Evolutionary conservation across 2,329 filamentous ascomycete genomes (phyloP).

Genomic region (Cladosporium sphaerospermum): DNA sequence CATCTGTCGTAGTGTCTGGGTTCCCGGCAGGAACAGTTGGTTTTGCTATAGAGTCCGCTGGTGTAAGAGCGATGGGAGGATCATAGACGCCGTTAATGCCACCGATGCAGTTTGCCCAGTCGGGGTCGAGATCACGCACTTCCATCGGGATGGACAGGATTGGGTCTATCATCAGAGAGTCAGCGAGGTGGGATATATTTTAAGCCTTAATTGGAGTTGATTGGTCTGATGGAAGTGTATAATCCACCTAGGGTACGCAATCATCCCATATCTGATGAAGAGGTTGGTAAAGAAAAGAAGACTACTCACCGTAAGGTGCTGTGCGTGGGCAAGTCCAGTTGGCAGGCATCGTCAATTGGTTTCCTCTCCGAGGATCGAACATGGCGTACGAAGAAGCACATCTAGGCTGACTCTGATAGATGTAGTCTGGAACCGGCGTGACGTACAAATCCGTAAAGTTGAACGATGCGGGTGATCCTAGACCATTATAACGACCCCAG

Average conservation of each 20-base stretch:
- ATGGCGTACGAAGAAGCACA: neutral
- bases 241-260: too few relatives aligned
- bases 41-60: neutral
- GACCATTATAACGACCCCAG: neutral
- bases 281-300: neutral
- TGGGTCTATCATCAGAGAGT: neutral
- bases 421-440: neutral
- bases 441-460: constrained; percentile 7
- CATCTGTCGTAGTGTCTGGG: neutral
- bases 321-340: constrained; percentile 1
- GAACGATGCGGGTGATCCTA: neutral
- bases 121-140: neutral
- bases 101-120: neutral
- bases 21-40: neutral
- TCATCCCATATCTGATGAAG: too few relatives aligned
- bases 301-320: neutral
- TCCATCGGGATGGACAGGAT: neutral
- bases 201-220: too few relatives aligned
- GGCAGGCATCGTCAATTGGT: neutral
- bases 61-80: constrained; percentile 3
- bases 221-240: too few relatives aligned
- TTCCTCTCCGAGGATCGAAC: neutral
- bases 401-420: neutral
- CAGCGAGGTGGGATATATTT: neutral
- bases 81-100: constrained; percentile 6